Conservation (phyloP, 1,284 basidiomycete species). For the Moniliophthora roreri region DNA sequence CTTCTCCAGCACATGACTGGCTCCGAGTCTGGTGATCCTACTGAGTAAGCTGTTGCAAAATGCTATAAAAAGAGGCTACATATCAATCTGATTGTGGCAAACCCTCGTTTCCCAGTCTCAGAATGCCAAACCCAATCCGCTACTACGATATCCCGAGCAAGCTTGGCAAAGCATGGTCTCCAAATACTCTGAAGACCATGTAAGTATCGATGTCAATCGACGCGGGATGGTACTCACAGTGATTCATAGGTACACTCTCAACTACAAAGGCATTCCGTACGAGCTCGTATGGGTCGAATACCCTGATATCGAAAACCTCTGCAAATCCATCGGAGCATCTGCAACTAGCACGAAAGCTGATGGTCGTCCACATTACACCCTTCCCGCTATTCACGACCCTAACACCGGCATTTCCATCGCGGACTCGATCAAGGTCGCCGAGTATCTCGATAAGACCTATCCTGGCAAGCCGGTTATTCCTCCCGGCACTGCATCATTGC, state of each 20-base stretch:
- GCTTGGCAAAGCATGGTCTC: not conserved
- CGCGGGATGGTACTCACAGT: not conserved
- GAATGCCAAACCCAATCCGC: too few relatives aligned
- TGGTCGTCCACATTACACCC: not conserved
- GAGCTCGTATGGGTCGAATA: conserved; percentile 30
- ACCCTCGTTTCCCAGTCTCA: too few relatives aligned
- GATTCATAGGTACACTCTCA: conserved; percentile 24
- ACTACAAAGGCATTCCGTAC: conserved; percentile 29
- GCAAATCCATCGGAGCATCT: conserved; percentile 26
- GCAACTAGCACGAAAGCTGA: conserved; percentile 14
- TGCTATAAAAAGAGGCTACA: too few relatives aligned
- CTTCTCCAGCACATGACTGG: too few relatives aligned
- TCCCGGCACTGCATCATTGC: not conserved
- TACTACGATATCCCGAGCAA: too few relatives aligned
- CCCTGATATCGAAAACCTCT: conserved; percentile 27
- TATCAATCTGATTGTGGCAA: too few relatives aligned
- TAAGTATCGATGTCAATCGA: not conserved
- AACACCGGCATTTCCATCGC: not conserved
- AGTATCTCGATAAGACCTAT: conserved; percentile 32
- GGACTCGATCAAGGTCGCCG: conserved; percentile 13
- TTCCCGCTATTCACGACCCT: conserved; percentile 1
- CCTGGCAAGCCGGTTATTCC: conserved; percentile 29
- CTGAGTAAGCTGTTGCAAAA: too few relatives aligned
- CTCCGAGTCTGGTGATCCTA: too few relatives aligned
- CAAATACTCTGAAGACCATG: not conserved